These are phyloP conservation scores for Pleurotus pulmonarius DNA, from an alignment of 768 basidiomycete genomes.

Conservation along the genomic window DNA sequence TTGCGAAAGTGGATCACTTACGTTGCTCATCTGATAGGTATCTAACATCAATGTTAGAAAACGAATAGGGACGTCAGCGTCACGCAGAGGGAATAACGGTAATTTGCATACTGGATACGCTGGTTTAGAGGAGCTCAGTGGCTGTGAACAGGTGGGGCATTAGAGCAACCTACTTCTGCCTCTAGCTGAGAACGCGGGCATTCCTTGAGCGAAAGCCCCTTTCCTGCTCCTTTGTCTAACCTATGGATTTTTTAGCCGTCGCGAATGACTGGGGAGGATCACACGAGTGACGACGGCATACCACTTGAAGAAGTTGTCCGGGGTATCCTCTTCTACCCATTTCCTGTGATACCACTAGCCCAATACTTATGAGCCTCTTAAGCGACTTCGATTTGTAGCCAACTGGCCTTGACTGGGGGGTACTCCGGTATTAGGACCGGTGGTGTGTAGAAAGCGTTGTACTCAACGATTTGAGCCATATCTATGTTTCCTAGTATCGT, in stretches of 20 bases:
- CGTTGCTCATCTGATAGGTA: conserved; percentile 60
- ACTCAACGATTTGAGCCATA: conserved; percentile 60
- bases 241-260: conserved; percentile 22
- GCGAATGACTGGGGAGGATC: not conserved
- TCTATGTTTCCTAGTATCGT: conserved; percentile 44
- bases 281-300: conserved; percentile 15
- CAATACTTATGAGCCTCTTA: too few relatives aligned
- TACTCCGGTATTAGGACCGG: not conserved
- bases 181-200: conserved; percentile 59
- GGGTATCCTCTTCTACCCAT: conserved; percentile 58
- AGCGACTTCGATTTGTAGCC: not conserved
- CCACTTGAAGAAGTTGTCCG: conserved; percentile 68
- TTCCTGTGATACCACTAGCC: conserved; percentile 52
- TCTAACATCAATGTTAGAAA: conserved; percentile 19
- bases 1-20: conserved; percentile 17
- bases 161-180: conserved; percentile 37
- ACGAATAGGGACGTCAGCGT: not conserved
- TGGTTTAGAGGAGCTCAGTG: conserved; percentile 13
- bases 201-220: conserved; percentile 49
- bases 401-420: conserved; percentile 38
- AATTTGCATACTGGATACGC: conserved; percentile 38
- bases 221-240: conserved; percentile 62
- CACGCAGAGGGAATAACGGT: not conserved
- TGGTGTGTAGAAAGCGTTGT: too few relatives aligned
- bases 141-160: not conserved